These are phyloP conservation scores for Kwoniella dendrophila DNA, from an alignment of 768 basidiomycete species.

Conservation along the genomic window DNA sequence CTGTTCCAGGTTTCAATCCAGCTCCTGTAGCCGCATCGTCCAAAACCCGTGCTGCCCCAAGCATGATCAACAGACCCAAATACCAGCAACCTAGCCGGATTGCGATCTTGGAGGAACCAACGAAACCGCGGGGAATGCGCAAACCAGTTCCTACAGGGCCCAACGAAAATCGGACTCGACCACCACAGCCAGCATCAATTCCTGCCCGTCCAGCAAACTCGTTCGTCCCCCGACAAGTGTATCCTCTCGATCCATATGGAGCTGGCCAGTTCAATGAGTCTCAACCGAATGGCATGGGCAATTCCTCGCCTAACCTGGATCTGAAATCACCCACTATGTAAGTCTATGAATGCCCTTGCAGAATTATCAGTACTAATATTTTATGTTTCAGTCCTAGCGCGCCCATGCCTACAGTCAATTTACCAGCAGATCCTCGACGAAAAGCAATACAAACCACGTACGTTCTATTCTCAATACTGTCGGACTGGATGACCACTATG, in stretches of 20 bases:
- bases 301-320: too few relatives aligned
- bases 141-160: background rate
- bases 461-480: background rate
- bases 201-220: slow-evolving; percentile 6
- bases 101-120: slow-evolving; percentile 3
- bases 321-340: too few relatives aligned
- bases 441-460: background rate
- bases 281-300: too few relatives aligned
- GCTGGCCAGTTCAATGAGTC: too few relatives aligned
- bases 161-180: background rate
- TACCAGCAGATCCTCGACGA: slow-evolving; percentile 1
- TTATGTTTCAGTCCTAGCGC: background rate
- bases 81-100: slow-evolving; percentile 30
- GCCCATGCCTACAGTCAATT: background rate
- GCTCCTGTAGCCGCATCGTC: slow-evolving; percentile 1
- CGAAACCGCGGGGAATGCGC: background rate
- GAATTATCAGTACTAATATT: too few relatives aligned
- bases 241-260: too few relatives aligned
- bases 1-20: slow-evolving; percentile 17
- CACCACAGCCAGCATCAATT: background rate
- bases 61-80: slow-evolving; percentile 5
- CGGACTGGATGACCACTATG: too few relatives aligned
- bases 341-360: too few relatives aligned
- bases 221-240: slow-evolving; percentile 11
- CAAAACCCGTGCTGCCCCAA: background rate